phyloP scores from a whole-genome alignment of 2,329 filamentous ascomycete species.

The Exserohilum turcica region DNA sequence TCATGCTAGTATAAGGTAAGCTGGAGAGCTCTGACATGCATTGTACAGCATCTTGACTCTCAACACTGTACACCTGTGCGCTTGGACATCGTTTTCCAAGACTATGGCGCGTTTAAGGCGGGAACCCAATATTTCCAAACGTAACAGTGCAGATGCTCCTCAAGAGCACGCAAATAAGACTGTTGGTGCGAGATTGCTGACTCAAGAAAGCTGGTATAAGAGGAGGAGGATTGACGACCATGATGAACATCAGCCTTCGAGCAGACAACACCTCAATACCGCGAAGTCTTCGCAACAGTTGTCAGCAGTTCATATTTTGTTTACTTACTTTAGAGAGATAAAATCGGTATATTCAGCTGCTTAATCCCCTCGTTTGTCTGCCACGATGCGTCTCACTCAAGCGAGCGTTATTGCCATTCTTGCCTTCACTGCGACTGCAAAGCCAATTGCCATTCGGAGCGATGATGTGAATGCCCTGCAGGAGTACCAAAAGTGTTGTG shows the following conservation, averaged over 20 bases:
- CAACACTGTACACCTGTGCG: not conserved
- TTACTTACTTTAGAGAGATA: not conserved
- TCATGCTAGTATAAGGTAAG: not conserved
- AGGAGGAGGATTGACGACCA: not conserved
- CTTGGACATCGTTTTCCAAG: not conserved
- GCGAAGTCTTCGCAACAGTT: slow-evolving; percentile 5
- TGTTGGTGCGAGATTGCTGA: not conserved
- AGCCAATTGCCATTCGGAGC: slow-evolving; percentile 14
- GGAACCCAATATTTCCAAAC: not conserved
- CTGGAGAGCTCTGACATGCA: not conserved
- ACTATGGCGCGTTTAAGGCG: not conserved
- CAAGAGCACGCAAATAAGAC: not conserved
- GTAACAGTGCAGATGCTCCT: not conserved
- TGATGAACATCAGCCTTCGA: slow-evolving; percentile 4
- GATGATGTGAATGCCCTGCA: slow-evolving; percentile 9
- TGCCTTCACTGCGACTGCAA: slow-evolving; percentile 19
- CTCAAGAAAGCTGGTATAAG: slow-evolving; percentile 8
- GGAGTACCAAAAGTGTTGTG: slow-evolving; percentile 14
- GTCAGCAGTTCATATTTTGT: slow-evolving; percentile 3
- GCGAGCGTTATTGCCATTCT: slow-evolving; percentile 20
- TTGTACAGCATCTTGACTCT: not conserved
- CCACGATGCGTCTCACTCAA: slow-evolving; percentile 21
- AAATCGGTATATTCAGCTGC: slow-evolving; percentile 5
- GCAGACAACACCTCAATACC: slow-evolving; percentile 4
- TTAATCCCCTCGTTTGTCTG: not conserved